Percentiles rank a stretch among this genome's conserved stretches.
Evolutionary conservation across 805 yeast genomes (phyloP).

Genomic region (Hagleromyces aurorensis): DNA sequence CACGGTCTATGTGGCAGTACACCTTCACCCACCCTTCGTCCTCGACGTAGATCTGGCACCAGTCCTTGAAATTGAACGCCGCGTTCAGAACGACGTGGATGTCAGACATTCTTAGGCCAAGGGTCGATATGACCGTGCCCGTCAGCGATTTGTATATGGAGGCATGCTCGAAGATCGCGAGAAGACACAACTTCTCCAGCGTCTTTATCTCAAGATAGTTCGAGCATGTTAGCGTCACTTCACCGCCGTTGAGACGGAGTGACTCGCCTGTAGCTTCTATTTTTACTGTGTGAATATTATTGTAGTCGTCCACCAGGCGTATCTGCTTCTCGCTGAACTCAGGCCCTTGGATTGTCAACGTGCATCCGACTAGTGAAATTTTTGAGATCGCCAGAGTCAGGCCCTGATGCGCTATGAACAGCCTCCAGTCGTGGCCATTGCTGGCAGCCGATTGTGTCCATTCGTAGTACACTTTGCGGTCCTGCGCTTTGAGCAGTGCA

Average conservation of each 20-base stretch:
- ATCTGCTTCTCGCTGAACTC: constrained; percentile 4
- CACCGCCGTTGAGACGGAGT: constrained; percentile 8
- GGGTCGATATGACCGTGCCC: constrained; percentile 22
- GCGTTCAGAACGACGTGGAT: constrained; percentile 24
- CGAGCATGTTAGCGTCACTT: constrained; percentile 6
- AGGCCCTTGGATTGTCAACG: constrained; percentile 5
- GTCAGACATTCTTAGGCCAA: constrained; percentile 24
- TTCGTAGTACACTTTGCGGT: constrained; percentile 11
- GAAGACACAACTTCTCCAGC: constrained; percentile 10
- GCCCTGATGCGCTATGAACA: constrained; percentile 7
- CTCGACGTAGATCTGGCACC: constrained; percentile 28
- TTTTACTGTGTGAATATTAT: constrained; percentile 3
- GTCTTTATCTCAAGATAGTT: constrained; percentile 1
- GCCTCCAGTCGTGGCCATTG: too few relatives aligned
- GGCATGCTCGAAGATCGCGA: constrained; percentile 22
- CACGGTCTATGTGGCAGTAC: constrained; percentile 29
- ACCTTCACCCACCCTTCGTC: constrained; percentile 28
- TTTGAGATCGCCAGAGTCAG: constrained; percentile 4
- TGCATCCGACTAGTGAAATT: constrained; percentile 9
- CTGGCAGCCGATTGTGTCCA: constrained; percentile 7
- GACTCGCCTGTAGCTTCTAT: constrained; percentile 5
- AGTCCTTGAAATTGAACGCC: constrained; percentile 27
- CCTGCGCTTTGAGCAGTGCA: constrained; percentile 12
- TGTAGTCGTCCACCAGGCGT: constrained; percentile 7
- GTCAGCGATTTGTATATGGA: constrained; percentile 24